Evolutionary conservation across 169 alveolate genomes (phyloP).

Genomic region (Theileria orientalis): DNA sequence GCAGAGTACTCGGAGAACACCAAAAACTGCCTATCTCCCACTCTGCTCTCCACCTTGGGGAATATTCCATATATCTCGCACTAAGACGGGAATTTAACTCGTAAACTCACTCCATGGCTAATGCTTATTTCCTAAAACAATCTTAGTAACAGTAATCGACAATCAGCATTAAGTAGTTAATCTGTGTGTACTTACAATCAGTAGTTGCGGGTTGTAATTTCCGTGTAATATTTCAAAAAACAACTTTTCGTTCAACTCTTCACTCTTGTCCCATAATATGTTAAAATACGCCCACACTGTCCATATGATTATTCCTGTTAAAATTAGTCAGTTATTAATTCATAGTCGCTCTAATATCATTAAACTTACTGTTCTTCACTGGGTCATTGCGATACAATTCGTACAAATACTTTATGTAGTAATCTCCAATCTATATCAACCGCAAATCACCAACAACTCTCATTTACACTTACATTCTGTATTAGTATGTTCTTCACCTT

Average conservation of each 20-base stretch:
- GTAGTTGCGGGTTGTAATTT: conserved; percentile 16
- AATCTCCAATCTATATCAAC: conserved; percentile 57
- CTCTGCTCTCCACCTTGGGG: not conserved
- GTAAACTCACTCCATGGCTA: not conserved
- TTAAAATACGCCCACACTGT: conserved; percentile 48
- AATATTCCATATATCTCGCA: not conserved
- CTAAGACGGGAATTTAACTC: not conserved
- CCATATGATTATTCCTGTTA: conserved; percentile 17
- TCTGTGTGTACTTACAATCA: too few species aligned
- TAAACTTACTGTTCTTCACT: conserved; percentile 26
- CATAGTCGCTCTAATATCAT: not conserved
- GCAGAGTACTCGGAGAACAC: conserved; percentile 47
- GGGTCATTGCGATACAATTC: conserved; percentile 37
- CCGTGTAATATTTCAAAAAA: conserved; percentile 24
- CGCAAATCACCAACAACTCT: too few species aligned
- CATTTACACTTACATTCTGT: conserved; percentile 19
- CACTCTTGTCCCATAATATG: conserved; percentile 59
- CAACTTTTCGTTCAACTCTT: conserved; percentile 23
- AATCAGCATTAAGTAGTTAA: not conserved
- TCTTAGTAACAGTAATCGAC: not conserved
- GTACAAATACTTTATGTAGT: conserved; percentile 23
- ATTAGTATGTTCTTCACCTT: conserved; percentile 19
- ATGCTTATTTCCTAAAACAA: not conserved
- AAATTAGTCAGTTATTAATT: too few species aligned
- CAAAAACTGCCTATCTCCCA: conserved; percentile 22